Percentiles rank a stretch among this genome's conserved stretches.
These are phyloP conservation scores for Neurospora sp. DNA, from an alignment of 495 filamentous ascomycete genomes.

Conservation along the genomic window DNA sequence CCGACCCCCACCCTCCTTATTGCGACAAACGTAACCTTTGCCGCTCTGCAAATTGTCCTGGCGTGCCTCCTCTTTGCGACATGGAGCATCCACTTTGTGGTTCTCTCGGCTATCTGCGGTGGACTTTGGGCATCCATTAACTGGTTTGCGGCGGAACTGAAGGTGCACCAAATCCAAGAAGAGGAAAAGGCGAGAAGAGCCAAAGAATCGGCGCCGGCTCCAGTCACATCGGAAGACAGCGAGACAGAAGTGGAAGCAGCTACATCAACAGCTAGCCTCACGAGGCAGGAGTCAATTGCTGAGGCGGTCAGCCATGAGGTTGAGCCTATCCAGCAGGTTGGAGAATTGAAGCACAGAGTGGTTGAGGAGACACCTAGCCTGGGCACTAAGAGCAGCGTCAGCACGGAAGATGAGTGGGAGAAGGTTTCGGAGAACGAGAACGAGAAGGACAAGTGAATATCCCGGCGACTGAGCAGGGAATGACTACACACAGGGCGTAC, in stretches of 20 bases:
- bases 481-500: not conserved
- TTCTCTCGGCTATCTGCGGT: constrained; percentile 64
- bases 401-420: constrained; percentile 52
- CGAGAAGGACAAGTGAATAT: constrained; percentile 35
- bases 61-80: constrained; percentile 68
- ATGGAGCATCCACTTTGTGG: constrained; percentile 76
- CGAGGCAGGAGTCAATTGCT: constrained; percentile 6
- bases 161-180: constrained; percentile 52
- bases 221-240: constrained; percentile 26
- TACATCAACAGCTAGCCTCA: constrained; percentile 17
- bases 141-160: constrained; percentile 86
- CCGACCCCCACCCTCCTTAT: constrained; percentile 77
- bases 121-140: constrained; percentile 90
- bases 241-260: constrained; percentile 43
- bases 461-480: not conserved
- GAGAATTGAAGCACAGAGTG: constrained; percentile 32
- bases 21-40: constrained; percentile 86
- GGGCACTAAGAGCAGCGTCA: constrained; percentile 34
- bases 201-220: constrained; percentile 16
- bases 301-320: constrained; percentile 25
- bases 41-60: constrained; percentile 69
- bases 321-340: constrained; percentile 25
- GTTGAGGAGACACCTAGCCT: constrained; percentile 12
- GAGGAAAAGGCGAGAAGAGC: constrained; percentile 43
- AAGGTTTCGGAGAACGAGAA: constrained; percentile 48